phyloP scores from a whole-genome alignment of 305 asterid species.

The Fraxinus paxiana region DNA sequence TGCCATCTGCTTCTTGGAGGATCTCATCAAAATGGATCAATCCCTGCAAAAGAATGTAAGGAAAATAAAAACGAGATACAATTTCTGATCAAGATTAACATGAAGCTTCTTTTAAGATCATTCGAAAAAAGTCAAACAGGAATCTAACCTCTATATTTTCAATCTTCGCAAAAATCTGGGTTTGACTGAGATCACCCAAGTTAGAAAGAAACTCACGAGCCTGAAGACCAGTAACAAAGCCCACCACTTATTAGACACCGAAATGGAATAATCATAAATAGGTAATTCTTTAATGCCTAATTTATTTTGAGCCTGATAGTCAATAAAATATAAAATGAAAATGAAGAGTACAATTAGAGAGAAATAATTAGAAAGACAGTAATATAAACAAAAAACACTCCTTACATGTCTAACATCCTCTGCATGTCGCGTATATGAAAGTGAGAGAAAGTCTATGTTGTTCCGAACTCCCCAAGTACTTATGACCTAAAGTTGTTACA shows the following conservation, averaged over 20 bases:
- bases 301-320: constrained; percentile 2
- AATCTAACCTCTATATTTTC: constrained; percentile 78
- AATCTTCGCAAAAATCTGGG: constrained; percentile 82
- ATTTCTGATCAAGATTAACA: background rate
- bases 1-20: constrained; percentile 78
- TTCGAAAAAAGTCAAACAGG: constrained; percentile 2
- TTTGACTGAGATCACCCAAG: constrained; percentile 64
- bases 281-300: background rate
- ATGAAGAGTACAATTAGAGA: background rate
- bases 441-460: constrained; percentile 79
- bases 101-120: constrained; percentile 13
- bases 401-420: constrained; percentile 78
- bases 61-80: background rate
- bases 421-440: constrained; percentile 72
- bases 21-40: constrained; percentile 73
- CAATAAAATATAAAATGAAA: background rate
- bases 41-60: constrained; percentile 45
- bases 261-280: background rate
- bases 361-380: background rate
- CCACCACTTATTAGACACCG: background rate
- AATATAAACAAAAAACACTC: constrained; percentile 5
- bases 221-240: constrained; percentile 33
- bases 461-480: constrained; percentile 79
- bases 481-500: constrained; percentile 44
- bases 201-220: constrained; percentile 79